Base-by-base conservation (phyloP, 768 basidiomycete genomes). In the Lentinula aciculospora region DNA sequence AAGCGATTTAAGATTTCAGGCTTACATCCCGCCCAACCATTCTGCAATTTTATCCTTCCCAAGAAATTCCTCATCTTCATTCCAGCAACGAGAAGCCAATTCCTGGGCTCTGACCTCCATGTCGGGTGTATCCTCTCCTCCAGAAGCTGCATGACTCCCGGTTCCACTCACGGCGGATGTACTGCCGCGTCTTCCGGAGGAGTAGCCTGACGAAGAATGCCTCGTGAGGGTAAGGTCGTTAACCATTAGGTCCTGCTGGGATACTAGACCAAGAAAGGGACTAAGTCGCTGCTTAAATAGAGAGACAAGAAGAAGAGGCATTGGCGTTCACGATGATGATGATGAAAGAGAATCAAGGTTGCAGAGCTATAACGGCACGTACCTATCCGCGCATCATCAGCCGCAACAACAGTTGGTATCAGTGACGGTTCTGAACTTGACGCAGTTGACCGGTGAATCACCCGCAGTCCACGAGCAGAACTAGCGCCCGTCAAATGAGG, bases 11-110 rank as follows among this genome's bases (percentile, higher is more conserved):
- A 17, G 12, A 31, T 37, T 40, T 39, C 23, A 10, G 42, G 88
- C 95, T 75, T 64, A 98, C 94, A 81, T 74, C 68, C 92, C 88
- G 64, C 97, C 97, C 39, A 99, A 78, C 87, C 92, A 99, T 70
- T 97, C 94, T 1, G 96, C 94, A 64, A 98, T 92, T 74, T 95
- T 96, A 65, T 95, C 94, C 66, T 86, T 86, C 13, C 83, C 76
- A 64, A 95, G 69, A 67, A 94, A 95, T 15, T 79, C 79, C 63
- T 89, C 89, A 65, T 98, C 93, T 64, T 94, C 93, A 31, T 82
- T 80, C 82, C 91, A 92, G 70, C 91, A 95, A 56, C 85, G 81
- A 34, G 76, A 71, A 0, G 95, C 94, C 44, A 92, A 71, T 51
- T 86, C 86, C 64, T 83, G 83, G 2, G 85, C 94, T 58, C 83